Conservation (phyloP, 352 stramenopile species). For the Peronospora belbahrii region DNA sequence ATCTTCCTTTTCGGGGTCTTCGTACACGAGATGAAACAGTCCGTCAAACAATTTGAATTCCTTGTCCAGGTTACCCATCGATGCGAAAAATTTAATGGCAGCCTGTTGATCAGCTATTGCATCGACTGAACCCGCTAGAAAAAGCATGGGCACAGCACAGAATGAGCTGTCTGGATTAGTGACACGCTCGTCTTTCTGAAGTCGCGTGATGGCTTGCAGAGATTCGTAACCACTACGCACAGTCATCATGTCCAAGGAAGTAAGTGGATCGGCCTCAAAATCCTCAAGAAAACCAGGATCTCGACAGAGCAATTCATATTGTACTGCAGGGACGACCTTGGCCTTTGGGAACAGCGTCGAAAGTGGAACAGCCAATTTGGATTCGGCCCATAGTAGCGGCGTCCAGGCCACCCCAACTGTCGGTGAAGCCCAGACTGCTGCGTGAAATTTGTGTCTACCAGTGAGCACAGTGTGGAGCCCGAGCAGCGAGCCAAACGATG, state of each 20-base stretch:
- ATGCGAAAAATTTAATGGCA: conserved; percentile 40
- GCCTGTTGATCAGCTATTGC: conserved; percentile 37
- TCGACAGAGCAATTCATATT: conserved; percentile 28
- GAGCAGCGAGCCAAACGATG: conserved; percentile 51
- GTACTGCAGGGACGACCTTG: conserved; percentile 41
- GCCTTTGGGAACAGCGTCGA: conserved; percentile 27
- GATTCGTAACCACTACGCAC: conserved; percentile 25
- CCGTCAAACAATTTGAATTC: conserved; percentile 51
- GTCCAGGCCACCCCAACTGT: conserved; percentile 44
- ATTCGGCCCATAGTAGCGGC: conserved; percentile 32
- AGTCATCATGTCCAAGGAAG: conserved; percentile 37
- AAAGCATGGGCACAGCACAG: conserved; percentile 21
- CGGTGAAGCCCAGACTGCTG: conserved; percentile 41
- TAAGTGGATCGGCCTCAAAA: conserved; percentile 42
- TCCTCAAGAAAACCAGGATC: conserved; percentile 34
- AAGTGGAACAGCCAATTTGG: conserved; percentile 29
- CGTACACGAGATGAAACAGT: conserved; percentile 46
- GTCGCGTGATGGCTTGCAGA: conserved; percentile 23
- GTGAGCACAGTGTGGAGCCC: conserved; percentile 46
- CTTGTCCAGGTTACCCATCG: conserved; percentile 45
- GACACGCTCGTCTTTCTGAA: conserved; percentile 27
- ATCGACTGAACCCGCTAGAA: conserved; percentile 38
- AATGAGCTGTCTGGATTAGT: conserved; percentile 23
- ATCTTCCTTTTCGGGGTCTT: conserved; percentile 43
- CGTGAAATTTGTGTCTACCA: conserved; percentile 37